Base-by-base conservation (phyloP, 1,284 basidiomycete genomes). In the Rhodotorula sp. region DNA sequence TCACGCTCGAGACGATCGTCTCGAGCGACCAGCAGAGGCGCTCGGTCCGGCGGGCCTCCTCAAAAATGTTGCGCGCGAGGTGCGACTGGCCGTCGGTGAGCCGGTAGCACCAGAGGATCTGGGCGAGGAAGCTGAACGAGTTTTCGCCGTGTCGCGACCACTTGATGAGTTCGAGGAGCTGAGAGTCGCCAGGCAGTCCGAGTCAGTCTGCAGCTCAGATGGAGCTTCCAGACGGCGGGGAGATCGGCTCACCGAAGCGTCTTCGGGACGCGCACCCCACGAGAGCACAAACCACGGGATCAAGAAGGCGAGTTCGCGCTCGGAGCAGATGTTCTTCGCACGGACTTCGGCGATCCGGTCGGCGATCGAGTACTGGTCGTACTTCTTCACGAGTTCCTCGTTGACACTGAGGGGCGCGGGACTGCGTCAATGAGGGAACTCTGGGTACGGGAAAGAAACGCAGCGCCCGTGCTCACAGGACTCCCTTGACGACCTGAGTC, bases 281-380 rank as follows among this genome's bases (percentile, higher is more conserved):
- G 57, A 60, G 8, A 65, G 57, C 21, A 60, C 64, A 14, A 59
- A 50, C 57, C 64, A 65, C 2, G 64, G 64, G 5, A 65, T 23
- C 34, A 65, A 31, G 57, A 45, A 65, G 12, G 64, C 57, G 2
- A 65, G 34, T 57, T 65, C 64, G 14, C 57, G 47, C 49, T 65
- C 64, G 12, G 48, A 52, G 19, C 58, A 50, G 57, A 65, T 59
- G 59, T 59, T 68, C 59, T 60, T 54, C 15, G 43, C 28, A 28
- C 59, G 49, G 23, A 60, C 60, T 31, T 66, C 59, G 59, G 65
- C 65, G 59, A 66, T 50, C 18, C 65, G 65, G 45, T 66, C 65
- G 10, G 65, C 65, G 38, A 60, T 48, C 26, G 38, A 47, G 50
- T 60, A 55, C 21, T 45, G 28, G 65, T 66, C 65, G 45, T 60